Evolutionary conservation across 345 rosid species (phyloP).

Genomic region (Barbarea vulgaris): DNA sequence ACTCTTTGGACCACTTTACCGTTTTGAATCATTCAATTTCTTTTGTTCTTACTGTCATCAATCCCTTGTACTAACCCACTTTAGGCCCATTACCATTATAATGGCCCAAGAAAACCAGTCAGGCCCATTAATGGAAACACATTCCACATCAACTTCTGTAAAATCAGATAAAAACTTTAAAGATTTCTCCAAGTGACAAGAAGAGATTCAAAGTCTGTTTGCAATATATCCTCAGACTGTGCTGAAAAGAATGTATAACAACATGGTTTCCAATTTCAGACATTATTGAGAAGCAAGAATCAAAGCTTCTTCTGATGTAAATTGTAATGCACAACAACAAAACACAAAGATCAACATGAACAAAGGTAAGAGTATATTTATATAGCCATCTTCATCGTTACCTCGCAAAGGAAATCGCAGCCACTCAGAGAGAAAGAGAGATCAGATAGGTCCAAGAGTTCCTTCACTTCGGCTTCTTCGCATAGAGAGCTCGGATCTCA

Average conservation of each 20-base stretch:
- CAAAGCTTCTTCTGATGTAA: slow-evolving; percentile 29
- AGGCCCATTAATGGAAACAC: slow-evolving; percentile 9
- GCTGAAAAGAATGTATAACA: slow-evolving; percentile 31
- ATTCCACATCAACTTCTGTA: not conserved
- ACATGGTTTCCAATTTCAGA: slow-evolving; percentile 27
- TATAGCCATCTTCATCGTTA: slow-evolving; percentile 13
- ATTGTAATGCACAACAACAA: slow-evolving; percentile 33
- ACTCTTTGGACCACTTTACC: slow-evolving; percentile 41
- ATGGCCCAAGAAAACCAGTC: not conserved
- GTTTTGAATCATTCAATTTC: slow-evolving; percentile 34
- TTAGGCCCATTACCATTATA: not conserved
- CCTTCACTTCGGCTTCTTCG: slow-evolving; percentile 82
- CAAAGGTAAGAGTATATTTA: slow-evolving; percentile 1
- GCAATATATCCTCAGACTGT: slow-evolving; percentile 17
- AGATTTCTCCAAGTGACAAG: not conserved
- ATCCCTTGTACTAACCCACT: not conserved
- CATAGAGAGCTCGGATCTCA: slow-evolving; percentile 58
- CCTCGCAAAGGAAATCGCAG: slow-evolving; percentile 8
- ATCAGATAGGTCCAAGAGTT: slow-evolving; percentile 50
- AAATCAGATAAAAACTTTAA: not conserved
- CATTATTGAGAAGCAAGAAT: slow-evolving; percentile 40
- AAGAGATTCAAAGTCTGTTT: slow-evolving; percentile 11
- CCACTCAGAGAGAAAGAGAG: not conserved
- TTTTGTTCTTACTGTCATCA: slow-evolving; percentile 26
- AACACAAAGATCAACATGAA: slow-evolving; percentile 19